phyloP scores from a whole-genome alignment of 805 yeast genomes.

The Pichia pseudocactophila region DNA sequence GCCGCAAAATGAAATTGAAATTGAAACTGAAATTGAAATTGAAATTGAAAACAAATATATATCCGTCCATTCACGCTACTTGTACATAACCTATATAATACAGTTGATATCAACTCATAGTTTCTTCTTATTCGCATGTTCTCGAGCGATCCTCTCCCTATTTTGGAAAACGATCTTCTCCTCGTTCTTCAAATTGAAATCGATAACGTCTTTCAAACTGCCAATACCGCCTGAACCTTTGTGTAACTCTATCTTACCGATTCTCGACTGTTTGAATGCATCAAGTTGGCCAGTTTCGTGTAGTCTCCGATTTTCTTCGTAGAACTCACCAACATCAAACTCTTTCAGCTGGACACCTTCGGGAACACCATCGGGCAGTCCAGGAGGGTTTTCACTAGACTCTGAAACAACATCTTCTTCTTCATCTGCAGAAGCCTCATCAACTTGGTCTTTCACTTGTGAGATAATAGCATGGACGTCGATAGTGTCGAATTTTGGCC shows the following conservation, averaged over 20 bases:
- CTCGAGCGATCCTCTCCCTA: slow-evolving; percentile 1
- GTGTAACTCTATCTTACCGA: slow-evolving; percentile 5
- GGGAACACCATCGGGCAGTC: slow-evolving; percentile 1
- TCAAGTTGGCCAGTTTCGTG: slow-evolving; percentile 28
- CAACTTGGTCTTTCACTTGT: not conserved
- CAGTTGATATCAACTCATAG: not conserved
- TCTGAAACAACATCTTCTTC: not conserved
- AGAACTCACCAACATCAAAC: slow-evolving; percentile 31
- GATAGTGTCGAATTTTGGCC: not conserved
- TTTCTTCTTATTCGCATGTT: not conserved
- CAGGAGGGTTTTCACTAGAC: slow-evolving; percentile 3
- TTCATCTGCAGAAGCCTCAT: not conserved
- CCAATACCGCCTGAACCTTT: slow-evolving; percentile 4
- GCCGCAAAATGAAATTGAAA: not conserved
- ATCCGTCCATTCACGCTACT: no score
- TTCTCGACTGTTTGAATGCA: slow-evolving; percentile 11
- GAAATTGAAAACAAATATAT: no score
- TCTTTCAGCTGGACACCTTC: slow-evolving; percentile 23
- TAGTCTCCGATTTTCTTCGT: slow-evolving; percentile 25
- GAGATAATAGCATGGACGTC: not conserved
- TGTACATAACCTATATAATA: not conserved
- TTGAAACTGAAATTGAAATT: no score
- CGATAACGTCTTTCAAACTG: slow-evolving; percentile 6
- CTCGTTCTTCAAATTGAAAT: slow-evolving; percentile 7
- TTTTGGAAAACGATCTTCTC: slow-evolving; percentile 8